Evolutionary conservation across 176 grass and related monocot species (phyloP), one percentile per base, ranked within the genome.

Genomic region (Secale cereale): DNA sequence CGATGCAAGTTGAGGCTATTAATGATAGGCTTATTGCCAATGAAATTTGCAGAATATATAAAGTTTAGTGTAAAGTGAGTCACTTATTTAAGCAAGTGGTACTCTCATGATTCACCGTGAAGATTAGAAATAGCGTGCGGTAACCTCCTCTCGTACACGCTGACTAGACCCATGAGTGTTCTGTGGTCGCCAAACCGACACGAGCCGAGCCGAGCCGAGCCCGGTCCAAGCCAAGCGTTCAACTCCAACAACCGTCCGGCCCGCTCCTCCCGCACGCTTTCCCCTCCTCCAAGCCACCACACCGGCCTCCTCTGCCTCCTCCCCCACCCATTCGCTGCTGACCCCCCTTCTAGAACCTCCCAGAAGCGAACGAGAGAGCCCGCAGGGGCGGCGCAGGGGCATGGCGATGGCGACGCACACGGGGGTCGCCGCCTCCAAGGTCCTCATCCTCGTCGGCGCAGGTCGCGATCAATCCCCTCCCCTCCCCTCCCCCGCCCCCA

Each of bases 401-500:
- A 98, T 98, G 96, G 91, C 93, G 83, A 92, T 98, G 96, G 91
- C 93, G 83, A 92, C 88, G 93, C 91, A 98, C 19, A 86, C 91
- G 29, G 91, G 93, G 76, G 83, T 91, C 57, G 84, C 96, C 48
- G 87, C 93, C 85, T 92, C 96, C 63, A 98, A 98, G 78, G 96
- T 95, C 65, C 74, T 98, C 81, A 94, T 98, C 76, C 91, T 93
- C 59, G 91, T 95, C 25, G 89, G 93, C 78, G 92, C 93, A 94
- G 91, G 91, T 95, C 45, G 14, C 66, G 15, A 4, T 77, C 65
- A 35, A 50, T 41, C 86, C 35, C 88, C 28, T 23, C 62, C 28
- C 33, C 68, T 35, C 32, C 33, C 40, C 10, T 25, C 10, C 6
- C 60, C 25, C 23, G 9, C 6, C 26, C 10, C 76, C 37, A 28